Base-by-base conservation (phyloP, 2,329 filamentous ascomycete genomes). In the Exophiala mesophila region DNA sequence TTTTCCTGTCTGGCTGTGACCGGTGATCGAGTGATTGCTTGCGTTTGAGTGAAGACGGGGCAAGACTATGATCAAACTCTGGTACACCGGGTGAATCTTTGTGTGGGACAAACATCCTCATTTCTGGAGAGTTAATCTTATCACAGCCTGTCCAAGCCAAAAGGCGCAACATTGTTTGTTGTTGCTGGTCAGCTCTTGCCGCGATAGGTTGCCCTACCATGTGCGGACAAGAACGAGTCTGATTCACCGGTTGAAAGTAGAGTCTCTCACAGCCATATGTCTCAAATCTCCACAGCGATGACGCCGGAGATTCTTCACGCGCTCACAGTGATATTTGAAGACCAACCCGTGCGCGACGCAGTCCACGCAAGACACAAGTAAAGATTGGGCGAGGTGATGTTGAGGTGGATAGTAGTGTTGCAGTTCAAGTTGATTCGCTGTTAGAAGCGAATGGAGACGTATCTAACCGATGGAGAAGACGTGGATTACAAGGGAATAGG, bases 11-110 rank as follows among this genome's bases (percentile, higher is more conserved):
- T 38, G 45, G 20, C 30, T 48, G 44, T 30, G 19, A 19, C 5
- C 41, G 26, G 18, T 28, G 34, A 16, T 54, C 54, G 59, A 47
- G 35, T 23, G 53, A 44, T 26, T 72, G 68, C 61, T 80, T 80
- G 49, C 78, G 72, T 69, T 82, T 82, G 57, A 78, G 48, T 28
- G 60, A 45, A 26, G 63, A 50, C 23, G 41, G 41, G 30, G 32
- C 17, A 10, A 34, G 7, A 18, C 42, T 44, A 28, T 40, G 32
- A 20, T 42, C 18, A 36, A 35, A 29, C 21, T 41, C 39, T 20
- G 39, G 23, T 10, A 24, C 39, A 30, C 30, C 47, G 19, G 24
- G 49, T 26, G 35, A 49, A 36, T 60, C 61, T 42, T 63, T 54
- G 32, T 63, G 55, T 29, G 62, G 55, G 34, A 63, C 59, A 52